These are phyloP conservation scores for Neurospora sp. DNA, from an alignment of 495 filamentous ascomycete genomes.

Conservation along the genomic window DNA sequence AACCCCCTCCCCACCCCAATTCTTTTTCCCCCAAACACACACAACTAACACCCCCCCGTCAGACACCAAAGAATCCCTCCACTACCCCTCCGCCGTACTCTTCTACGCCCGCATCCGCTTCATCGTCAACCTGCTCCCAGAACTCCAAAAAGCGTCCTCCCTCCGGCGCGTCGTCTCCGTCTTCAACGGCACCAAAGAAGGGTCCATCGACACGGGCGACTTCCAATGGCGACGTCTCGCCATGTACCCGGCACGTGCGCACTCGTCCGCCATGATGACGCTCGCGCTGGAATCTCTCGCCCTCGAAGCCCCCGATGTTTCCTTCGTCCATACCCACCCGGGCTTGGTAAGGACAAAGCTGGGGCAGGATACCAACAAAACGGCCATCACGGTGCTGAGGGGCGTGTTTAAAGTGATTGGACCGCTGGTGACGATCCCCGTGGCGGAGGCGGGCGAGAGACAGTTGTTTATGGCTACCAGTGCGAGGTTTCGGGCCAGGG, in stretches of 20 bases:
- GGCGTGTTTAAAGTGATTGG: conserved; percentile 6
- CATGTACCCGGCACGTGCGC: conserved; percentile 22
- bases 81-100: conserved; percentile 39
- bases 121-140: conserved; percentile 51
- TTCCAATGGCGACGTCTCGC: conserved; percentile 20
- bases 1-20: no score
- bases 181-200: conserved; percentile 44
- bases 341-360: conserved; percentile 38
- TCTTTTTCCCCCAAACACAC: no score
- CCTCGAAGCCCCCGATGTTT: conserved; percentile 34
- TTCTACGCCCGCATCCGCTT: conserved; percentile 59
- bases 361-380: conserved; percentile 2
- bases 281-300: conserved; percentile 41
- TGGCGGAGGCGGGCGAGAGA: conserved; percentile 42
- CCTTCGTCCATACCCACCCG: conserved; percentile 51
- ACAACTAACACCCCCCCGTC: background rate
- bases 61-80: conserved; percentile 52
- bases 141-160: conserved; percentile 32
- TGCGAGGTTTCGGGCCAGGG: conserved; percentile 32
- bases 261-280: conserved; percentile 40
- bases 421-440: conserved; percentile 7
- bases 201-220: conserved; percentile 37
- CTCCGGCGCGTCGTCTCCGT: conserved; percentile 52
- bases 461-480: conserved; percentile 46
- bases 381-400: background rate